phyloP scores from a whole-genome alignment of 306 rosid species.

The Pyrus pyrifolia region DNA sequence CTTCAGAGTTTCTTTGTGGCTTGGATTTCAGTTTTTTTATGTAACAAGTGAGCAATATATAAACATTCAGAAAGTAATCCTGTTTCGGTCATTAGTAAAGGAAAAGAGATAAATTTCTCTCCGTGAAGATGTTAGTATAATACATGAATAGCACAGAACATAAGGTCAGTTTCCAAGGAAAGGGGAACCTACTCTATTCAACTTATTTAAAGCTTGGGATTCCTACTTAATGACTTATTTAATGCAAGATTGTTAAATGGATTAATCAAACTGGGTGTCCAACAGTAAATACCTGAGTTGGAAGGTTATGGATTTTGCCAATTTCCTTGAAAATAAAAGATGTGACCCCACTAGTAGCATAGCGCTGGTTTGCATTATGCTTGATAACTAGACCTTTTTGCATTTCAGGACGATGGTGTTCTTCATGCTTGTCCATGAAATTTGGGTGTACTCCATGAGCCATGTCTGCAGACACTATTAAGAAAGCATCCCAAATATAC shows the following conservation, averaged over 20 bases:
- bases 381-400: conserved; percentile 91
- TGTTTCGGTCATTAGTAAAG: neutral
- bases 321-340: conserved; percentile 86
- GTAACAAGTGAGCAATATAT: neutral
- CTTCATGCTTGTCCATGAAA: conserved; percentile 86
- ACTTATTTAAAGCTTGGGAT: neutral
- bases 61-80: neutral
- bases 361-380: conserved; percentile 94
- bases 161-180: neutral
- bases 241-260: neutral
- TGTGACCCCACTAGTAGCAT: conserved; percentile 89
- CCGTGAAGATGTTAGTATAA: neutral
- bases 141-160: neutral
- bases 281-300: conserved; percentile 57
- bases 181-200: neutral
- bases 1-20: neutral
- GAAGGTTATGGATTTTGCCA: conserved; percentile 72
- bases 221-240: neutral
- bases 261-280: neutral
- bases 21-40: neutral
- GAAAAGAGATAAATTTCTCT: neutral
- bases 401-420: conserved; percentile 81
- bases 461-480: conserved; percentile 96
- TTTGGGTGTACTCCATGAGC: conserved; percentile 99
- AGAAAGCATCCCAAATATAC: conserved; percentile 22